Evolutionary conservation across 208 protist genomes (phyloP), one percentile per base, ranked within the genome.

Genomic region (Endotrypanum monterogeii): DNA sequence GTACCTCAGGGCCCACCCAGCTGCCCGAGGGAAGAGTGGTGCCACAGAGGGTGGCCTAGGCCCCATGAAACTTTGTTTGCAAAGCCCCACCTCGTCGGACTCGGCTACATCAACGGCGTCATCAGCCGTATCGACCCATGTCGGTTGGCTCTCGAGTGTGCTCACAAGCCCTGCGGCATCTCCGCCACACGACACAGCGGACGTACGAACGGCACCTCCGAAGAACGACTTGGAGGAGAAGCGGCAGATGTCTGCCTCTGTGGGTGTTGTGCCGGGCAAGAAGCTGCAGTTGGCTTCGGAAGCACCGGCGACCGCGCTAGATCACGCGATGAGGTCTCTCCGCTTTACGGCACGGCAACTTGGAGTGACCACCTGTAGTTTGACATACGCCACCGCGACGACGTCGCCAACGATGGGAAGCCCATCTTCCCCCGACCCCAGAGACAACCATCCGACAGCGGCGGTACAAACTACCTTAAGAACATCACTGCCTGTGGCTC

Each of bases 311-410:
- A 65, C 52, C 4, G 68, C 74, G 39, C 74, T 74, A 50, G 67
- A 79, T 18, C 58, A 65, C 50, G 74, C 74, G 11, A 67, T 60
- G 68, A 30, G 20, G 11, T 79, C 74, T 25, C 52, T 79, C 20
- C 74, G 68, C n/a, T 20, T 35, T 37, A 32, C 54, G 8, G 35
- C 68, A 2, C 74, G 66, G 16, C 74, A 79, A 32, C 74, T 79
- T 0, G 74, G 68, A 0, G 30, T 79, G 41, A 48, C 68, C 2
- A 44, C 60, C 52, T 61, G 51, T 12, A 44, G 18, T 14, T 46
- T 62, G 67, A 35, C 67, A 11, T 71, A 71, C 54, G 50, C 66
- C 32, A 44, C 67, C 54, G 25, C 12, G 50, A 35, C 48, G 16
- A n/a, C 39, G 37, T 28, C 65, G 44, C 65, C 28, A 39, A 30